Base-by-base conservation (phyloP, 176 grass and related monocot genomes). In the Musa beccarii region DNA sequence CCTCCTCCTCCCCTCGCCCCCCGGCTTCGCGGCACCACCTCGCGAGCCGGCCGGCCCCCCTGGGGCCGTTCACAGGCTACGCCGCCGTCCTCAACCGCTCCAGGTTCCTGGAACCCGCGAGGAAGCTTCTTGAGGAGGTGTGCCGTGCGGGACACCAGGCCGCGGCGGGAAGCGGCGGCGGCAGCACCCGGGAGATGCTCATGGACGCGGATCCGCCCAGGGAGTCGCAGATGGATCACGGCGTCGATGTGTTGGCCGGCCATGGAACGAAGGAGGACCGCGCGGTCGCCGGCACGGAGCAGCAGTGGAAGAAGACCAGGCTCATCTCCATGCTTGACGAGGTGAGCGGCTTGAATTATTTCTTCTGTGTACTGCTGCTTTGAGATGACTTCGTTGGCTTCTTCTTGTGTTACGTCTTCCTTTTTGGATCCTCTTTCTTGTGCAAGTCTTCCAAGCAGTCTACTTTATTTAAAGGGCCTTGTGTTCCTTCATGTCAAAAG, bases 401-500 rank as follows among this genome's bases (percentile, higher is more conserved):
- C 11, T 15, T 34, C 43, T 71, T 10, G 5, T 49, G 2, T 61
- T 59, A 26, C 26, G 13, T 11, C 17, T 15, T 21, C 9, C 50
- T 52, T 71, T 72, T 53, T 72, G 69, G 49, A 52, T 24, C 28
- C 7, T 74, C 11, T 26, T 29, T 10, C 11, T 68, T 68, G 53
- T 74, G 52, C 52, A 57, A 74, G 72, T 56, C 8, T 25, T 13
- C 14, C n/a, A 74, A 11, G 23, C 3, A 22, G 50, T 59, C 59
- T 21, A 53, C 61, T 74, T 54, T 56, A 24, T 16, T 56, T n/a
- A 2, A n/a, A 74, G 12, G 23, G 24, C 8, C 13, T 51, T 24
- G 76, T 72, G 78, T 71, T 59, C 78, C 54, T 34, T 80, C 79
- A 53, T 73, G 79, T 80, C 79, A 80, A 59, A 16, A 70, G 67